Conservation (phyloP, 2,329 filamentous ascomycete genomes). For the Sporothrix luriei region DNA sequence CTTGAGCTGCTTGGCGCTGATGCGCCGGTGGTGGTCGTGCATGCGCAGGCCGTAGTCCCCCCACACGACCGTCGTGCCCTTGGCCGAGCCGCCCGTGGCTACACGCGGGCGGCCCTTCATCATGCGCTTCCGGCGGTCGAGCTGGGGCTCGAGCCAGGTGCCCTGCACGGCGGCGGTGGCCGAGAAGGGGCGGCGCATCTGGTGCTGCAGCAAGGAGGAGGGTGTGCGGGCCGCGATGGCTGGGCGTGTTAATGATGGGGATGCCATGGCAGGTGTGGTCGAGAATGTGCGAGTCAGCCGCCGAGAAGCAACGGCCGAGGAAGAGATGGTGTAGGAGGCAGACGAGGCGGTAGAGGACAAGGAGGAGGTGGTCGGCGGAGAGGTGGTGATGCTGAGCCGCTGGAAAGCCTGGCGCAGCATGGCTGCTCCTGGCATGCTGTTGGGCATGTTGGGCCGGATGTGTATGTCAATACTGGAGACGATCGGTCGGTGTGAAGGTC, state of each 20-base stretch:
- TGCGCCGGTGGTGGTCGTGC: constrained; percentile 87
- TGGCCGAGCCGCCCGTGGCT: constrained; percentile 83
- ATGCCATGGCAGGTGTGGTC: constrained; percentile 4
- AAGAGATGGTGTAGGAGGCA: background rate
- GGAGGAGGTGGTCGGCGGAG: background rate
- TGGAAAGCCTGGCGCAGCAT: constrained; percentile 56
- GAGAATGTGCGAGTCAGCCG: constrained; percentile 29
- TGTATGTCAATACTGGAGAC: background rate
- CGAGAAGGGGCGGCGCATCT: constrained; percentile 65
- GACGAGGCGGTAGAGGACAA: background rate
- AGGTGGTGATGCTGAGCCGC: constrained; percentile 48
- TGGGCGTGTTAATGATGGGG: constrained; percentile 6
- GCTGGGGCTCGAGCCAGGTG: constrained; percentile 81
- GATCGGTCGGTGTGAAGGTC: background rate
- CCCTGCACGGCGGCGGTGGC: constrained; percentile 62
- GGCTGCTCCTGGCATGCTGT: constrained; percentile 43
- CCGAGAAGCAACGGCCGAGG: background rate
- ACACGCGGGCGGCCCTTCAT: constrained; percentile 89
- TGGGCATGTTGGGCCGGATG: constrained; percentile 36
- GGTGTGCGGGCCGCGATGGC: background rate
- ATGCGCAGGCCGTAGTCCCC: constrained; percentile 95
- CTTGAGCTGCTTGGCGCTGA: constrained; percentile 83
- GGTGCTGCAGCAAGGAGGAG: constrained; percentile 34
- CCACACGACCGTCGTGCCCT: constrained; percentile 94
- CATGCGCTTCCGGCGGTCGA: constrained; percentile 78